A percentile compares a stretch with the other conserved stretches of the same genome.
These are phyloP conservation scores for Triticum timopheevii DNA, from an alignment of 176 grass and related monocot species.

Conservation along the genomic window DNA sequence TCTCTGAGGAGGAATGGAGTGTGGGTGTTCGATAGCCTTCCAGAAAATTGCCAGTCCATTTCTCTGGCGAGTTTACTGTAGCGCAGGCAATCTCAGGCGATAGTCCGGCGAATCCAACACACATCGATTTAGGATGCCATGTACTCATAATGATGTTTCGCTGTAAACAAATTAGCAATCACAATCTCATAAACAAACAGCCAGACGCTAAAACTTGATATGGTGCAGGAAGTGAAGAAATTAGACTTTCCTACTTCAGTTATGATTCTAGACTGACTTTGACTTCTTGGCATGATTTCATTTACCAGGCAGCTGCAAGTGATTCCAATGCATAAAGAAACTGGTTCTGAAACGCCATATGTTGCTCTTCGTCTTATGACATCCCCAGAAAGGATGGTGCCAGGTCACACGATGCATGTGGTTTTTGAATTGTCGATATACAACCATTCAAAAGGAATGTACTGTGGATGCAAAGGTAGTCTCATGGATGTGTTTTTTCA, in stretches of 20 bases:
- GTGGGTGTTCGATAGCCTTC: too few species aligned
- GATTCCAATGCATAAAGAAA: background rate
- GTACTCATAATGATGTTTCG: background rate
- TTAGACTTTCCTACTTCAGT: background rate
- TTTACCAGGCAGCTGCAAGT: conserved; percentile 7
- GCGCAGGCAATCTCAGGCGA: too few species aligned
- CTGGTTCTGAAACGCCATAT: background rate
- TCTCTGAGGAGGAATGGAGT: too few species aligned
- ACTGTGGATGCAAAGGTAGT: conserved; percentile 21
- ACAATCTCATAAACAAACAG: background rate
- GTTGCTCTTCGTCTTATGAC: background rate
- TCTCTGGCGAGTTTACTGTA: too few species aligned
- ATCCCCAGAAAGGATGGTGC: background rate
- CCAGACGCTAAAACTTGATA: background rate
- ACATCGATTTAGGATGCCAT: background rate
- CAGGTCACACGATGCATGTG: background rate
- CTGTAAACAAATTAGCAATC: background rate
- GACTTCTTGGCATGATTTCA: background rate
- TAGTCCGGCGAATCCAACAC: too few species aligned
- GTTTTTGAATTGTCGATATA: conserved; percentile 33
- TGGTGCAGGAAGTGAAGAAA: background rate
- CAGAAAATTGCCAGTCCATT: too few species aligned
- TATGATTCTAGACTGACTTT: background rate
- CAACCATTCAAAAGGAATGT: conserved; percentile 26
- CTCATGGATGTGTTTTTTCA: background rate